A percentile compares a stretch with the other conserved stretches of the same genome.
Conservation (phyloP, 2,329 filamentous ascomycete species). For the Aspergillus chevalieri region DNA sequence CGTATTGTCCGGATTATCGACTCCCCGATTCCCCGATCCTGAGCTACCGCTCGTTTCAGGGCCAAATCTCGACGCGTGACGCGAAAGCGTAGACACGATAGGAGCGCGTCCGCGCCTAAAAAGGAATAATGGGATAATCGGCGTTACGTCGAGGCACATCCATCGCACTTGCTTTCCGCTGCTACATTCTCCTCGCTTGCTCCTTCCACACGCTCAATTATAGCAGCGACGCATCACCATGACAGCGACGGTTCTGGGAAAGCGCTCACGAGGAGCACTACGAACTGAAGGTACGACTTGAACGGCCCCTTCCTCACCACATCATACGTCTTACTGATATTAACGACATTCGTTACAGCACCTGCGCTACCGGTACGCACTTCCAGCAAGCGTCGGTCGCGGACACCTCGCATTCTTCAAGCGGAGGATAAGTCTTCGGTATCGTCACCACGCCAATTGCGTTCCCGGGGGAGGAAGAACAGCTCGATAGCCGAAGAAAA, state of each 20-base stretch:
- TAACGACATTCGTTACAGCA: slow-evolving; percentile 4
- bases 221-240: slow-evolving; percentile 21
- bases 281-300: slow-evolving; percentile 36
- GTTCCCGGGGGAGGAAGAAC: slow-evolving; percentile 30
- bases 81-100: neutral
- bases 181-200: slow-evolving; percentile 4
- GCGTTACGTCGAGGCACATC: neutral
- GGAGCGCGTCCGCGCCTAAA: neutral
- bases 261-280: slow-evolving; percentile 35
- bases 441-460: slow-evolving; percentile 25
- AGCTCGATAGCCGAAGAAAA: slow-evolving; percentile 23
- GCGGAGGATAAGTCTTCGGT: slow-evolving; percentile 22
- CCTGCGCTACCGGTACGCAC: slow-evolving; percentile 29
- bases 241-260: slow-evolving; percentile 39
- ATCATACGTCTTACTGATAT: slow-evolving; percentile 7
- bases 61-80: neutral
- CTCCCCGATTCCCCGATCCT: too few species aligned
- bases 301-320: neutral
- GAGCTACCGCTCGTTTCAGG: neutral
- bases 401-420: slow-evolving; percentile 36
- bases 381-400: slow-evolving; percentile 44
- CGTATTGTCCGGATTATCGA: too few species aligned
- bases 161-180: slow-evolving; percentile 1
- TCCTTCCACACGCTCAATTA: slow-evolving; percentile 13
- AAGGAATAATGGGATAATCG: neutral